Conservation (phyloP, 2,329 filamentous ascomycete genomes). For the Rhinocladiella mackenziei region DNA sequence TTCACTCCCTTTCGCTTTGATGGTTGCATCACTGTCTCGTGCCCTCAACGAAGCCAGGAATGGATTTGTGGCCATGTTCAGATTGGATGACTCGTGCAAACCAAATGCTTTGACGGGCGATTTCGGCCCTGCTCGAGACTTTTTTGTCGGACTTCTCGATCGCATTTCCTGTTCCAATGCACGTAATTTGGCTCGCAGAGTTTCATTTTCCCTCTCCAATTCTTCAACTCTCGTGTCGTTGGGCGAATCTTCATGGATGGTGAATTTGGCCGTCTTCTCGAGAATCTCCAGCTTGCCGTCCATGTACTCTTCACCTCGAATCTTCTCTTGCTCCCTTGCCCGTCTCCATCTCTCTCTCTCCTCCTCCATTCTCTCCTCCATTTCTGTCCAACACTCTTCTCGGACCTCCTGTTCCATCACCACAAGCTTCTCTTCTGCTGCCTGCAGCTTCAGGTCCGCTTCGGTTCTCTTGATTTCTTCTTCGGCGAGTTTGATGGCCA, state of each 20-base stretch:
- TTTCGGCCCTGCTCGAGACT: slow-evolving; percentile 29
- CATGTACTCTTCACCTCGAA: slow-evolving; percentile 68
- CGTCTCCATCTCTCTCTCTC: slow-evolving; percentile 80
- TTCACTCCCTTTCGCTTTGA: slow-evolving; percentile 15
- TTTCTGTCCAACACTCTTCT: slow-evolving; percentile 83
- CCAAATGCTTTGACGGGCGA: slow-evolving; percentile 22
- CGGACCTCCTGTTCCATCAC: slow-evolving; percentile 79
- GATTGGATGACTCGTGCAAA: slow-evolving; percentile 25
- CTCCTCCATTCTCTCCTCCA: slow-evolving; percentile 69
- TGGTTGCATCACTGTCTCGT: slow-evolving; percentile 21
- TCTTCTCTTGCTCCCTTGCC: slow-evolving; percentile 67
- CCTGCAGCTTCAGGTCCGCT: slow-evolving; percentile 68
- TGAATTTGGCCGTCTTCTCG: slow-evolving; percentile 43
- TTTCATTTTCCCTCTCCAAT: slow-evolving; percentile 67
- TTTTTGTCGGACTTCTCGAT: slow-evolving; percentile 60
- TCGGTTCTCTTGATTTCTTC: slow-evolving; percentile 68
- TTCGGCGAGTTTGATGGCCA: slow-evolving; percentile 64
- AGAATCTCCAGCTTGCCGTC: slow-evolving; percentile 81
- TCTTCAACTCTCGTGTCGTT: slow-evolving; percentile 56
- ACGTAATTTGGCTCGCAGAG: slow-evolving; percentile 61
- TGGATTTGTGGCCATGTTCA: slow-evolving; percentile 25
- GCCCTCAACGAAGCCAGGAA: slow-evolving; percentile 23
- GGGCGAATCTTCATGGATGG: slow-evolving; percentile 49
- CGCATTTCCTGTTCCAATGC: slow-evolving; percentile 63
- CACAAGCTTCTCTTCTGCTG: slow-evolving; percentile 60